phyloP scores from a whole-genome alignment of 768 basidiomycete species.

The Leccinellum luteum region DNA sequence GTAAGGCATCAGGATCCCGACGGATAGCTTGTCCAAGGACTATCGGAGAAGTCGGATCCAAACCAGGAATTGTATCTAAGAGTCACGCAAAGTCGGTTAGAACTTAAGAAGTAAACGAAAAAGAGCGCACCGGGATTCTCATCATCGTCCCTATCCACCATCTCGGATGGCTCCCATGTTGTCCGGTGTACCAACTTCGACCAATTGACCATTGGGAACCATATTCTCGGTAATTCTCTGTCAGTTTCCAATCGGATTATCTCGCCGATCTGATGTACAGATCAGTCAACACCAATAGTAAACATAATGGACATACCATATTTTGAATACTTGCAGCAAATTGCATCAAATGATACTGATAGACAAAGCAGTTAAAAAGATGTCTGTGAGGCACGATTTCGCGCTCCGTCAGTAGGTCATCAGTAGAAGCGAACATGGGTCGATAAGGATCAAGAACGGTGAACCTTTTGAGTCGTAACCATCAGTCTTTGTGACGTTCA shows the following conservation, averaged over 20 bases:
- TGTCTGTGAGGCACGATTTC: constrained; percentile 62
- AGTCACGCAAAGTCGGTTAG: background rate
- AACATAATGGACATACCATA: constrained; percentile 29
- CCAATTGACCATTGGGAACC: constrained; percentile 49
- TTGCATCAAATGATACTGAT: constrained; percentile 53
- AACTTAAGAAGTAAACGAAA: background rate
- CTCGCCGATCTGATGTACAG: constrained; percentile 47
- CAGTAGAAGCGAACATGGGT: constrained; percentile 41
- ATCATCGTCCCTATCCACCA: constrained; percentile 51
- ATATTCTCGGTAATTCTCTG: constrained; percentile 42
- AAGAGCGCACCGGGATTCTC: constrained; percentile 56
- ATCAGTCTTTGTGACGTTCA: background rate
- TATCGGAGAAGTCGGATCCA: constrained; percentile 38
- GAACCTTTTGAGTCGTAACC: constrained; percentile 32
- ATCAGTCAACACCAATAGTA: background rate
- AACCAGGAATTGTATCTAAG: constrained; percentile 56
- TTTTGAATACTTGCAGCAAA: constrained; percentile 34
- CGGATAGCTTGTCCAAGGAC: constrained; percentile 57
- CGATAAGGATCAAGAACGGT: constrained; percentile 62
- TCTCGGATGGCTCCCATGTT: constrained; percentile 45
- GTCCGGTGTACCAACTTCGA: constrained; percentile 41
- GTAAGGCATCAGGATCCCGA: constrained; percentile 73
- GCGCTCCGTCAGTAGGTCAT: constrained; percentile 26
- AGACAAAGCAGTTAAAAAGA: constrained; percentile 73
- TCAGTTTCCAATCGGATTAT: constrained; percentile 54